These are phyloP conservation scores for Aspergillus brasiliensis DNA, from an alignment of 2,329 filamentous ascomycete species.

Conservation along the genomic window DNA sequence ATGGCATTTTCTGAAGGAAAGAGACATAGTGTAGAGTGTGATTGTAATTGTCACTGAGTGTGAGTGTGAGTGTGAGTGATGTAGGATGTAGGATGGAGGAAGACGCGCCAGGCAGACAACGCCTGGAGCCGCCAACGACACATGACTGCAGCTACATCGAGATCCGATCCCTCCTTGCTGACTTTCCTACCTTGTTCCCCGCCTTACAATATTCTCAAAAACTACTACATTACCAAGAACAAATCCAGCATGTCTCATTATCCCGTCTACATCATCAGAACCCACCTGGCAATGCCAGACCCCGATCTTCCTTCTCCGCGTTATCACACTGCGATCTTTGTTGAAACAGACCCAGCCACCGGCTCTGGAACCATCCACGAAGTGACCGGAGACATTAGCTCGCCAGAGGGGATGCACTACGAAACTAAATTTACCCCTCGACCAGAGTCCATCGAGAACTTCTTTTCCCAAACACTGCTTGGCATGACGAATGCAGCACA, in stretches of 20 bases:
- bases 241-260: neutral
- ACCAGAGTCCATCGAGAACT: slow-evolving; percentile 1
- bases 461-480: neutral
- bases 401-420: slow-evolving; percentile 13
- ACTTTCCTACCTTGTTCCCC: no score
- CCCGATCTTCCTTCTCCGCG: slow-evolving; percentile 11
- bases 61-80: no score
- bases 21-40: no score
- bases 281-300: slow-evolving; percentile 11
- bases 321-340: slow-evolving; percentile 15
- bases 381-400: slow-evolving; percentile 16
- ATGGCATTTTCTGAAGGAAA: no score
- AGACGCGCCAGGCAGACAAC: neutral
- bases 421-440: neutral
- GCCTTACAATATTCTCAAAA: neutral
- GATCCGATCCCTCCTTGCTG: no score
- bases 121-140: neutral
- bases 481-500: slow-evolving; percentile 6
- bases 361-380: slow-evolving; percentile 9
- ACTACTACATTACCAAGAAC: neutral
- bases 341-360: slow-evolving; percentile 4
- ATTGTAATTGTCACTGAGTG: no score
- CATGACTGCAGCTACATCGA: neutral
- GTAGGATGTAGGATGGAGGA: no score
- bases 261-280: slow-evolving; percentile 9